Conservation (phyloP, 176 grass and related monocot genomes). For the Puccinellia tenuiflora region DNA sequence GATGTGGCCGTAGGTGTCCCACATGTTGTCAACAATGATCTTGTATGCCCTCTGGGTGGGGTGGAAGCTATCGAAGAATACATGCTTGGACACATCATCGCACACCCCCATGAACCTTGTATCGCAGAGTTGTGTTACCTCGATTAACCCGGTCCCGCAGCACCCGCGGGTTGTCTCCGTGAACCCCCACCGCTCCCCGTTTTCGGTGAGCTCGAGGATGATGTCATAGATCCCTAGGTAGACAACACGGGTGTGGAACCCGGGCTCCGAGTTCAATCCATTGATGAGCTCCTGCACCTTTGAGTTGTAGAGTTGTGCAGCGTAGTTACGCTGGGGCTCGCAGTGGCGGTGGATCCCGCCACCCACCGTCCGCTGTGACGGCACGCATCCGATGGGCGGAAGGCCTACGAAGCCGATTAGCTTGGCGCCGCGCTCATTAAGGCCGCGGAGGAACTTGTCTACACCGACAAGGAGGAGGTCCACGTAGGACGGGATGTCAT, state of each 20-base stretch:
- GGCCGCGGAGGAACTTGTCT: slow-evolving; percentile 25
- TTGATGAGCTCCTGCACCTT: slow-evolving; percentile 30
- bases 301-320: slow-evolving; percentile 58
- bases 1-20: slow-evolving; percentile 32
- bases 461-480: slow-evolving; percentile 52
- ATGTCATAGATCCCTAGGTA: slow-evolving; percentile 61
- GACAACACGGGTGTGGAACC: background rate
- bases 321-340: slow-evolving; percentile 44
- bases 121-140: slow-evolving; percentile 63
- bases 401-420: slow-evolving; percentile 53
- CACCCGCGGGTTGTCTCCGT: slow-evolving; percentile 52
- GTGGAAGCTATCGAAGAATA: slow-evolving; percentile 94
- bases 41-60: slow-evolving; percentile 64
- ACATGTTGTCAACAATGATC: slow-evolving; percentile 52
- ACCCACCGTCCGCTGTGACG: slow-evolving; percentile 56
- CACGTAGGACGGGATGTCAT: slow-evolving; percentile 76
- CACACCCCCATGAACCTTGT: slow-evolving; percentile 35
- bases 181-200: slow-evolving; percentile 40
- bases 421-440: slow-evolving; percentile 14
- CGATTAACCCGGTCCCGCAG: slow-evolving; percentile 68
- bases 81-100: slow-evolving; percentile 36
- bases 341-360: slow-evolving; percentile 39
- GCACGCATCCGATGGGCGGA: slow-evolving; percentile 76
- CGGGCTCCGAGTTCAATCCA: background rate
- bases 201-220: slow-evolving; percentile 39